Evolutionary conservation across 495 filamentous ascomycete species (phyloP), one percentile per base, ranked within the genome.

Genomic region (Hypoxylon intermedium): DNA sequence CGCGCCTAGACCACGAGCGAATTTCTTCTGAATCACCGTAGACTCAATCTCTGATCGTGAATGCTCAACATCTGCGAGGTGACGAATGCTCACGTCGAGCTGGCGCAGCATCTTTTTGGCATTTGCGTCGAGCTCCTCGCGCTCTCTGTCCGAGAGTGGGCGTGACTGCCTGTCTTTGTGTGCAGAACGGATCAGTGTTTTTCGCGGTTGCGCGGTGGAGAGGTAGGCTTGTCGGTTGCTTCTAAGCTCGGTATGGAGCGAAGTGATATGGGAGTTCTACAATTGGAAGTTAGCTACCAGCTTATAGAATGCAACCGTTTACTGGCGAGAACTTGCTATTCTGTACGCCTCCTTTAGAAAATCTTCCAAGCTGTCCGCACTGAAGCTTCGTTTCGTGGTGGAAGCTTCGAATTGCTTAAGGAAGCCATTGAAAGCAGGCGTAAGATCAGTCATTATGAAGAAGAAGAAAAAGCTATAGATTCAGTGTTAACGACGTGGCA

Each of bases 291-390:
- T 51, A 40, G 49, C 51, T 19, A 48, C 36, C 28, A 24, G 15
- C 53, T 47, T 60, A 48, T 28, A 26, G 16, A 34, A 38, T 57
- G 23, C 21, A 42, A 15, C 23, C 31, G 21, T 44, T 12, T 19
- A 43, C 36, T 18, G 21, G 48, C 19, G 57, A 43, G 34, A 56
- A 55, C 85, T 68, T 75, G 95, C 94, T 66, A 98, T 98, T 74
- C 87, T 84, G 75, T 96, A 91, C 42, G 94, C 94, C 78, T 98
- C 95, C 74, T 94, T 93, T 26, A 98, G 81, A 71, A 98, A 98
- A 75, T 91, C 89, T 70, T 97, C 91, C 45, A 89, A 77, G 33
- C 74, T 76, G 30, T 82, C 72, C 4, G 72, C 44, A 28, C 75
- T 79, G 57, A 84, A 79, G 23, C 72, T 65, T 19, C 67, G 71